phyloP scores from a whole-genome alignment of 176 grass and related monocot genomes.

The Carex parvula region DNA sequence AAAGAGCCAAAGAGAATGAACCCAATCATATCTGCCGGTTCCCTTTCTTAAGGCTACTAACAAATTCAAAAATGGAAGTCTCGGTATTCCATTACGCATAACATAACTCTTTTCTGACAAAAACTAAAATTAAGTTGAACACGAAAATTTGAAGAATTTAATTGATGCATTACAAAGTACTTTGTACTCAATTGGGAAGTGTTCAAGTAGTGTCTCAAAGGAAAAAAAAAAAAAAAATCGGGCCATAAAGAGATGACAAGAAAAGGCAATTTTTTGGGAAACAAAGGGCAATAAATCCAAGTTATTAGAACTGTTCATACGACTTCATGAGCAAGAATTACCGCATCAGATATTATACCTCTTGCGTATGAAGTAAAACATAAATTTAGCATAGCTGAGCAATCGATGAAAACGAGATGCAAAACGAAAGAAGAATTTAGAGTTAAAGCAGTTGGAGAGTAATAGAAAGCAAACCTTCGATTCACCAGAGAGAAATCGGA shows the following conservation, averaged over 20 bases:
- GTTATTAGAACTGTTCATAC: neutral
- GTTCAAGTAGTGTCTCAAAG: neutral
- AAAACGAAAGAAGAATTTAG: neutral
- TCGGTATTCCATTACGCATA: neutral
- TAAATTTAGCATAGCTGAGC: neutral
- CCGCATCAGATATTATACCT: neutral
- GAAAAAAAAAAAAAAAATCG: neutral
- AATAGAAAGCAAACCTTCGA: constrained; percentile 5
- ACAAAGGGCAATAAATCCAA: too few relatives aligned
- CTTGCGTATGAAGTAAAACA: neutral
- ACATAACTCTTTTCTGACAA: neutral
- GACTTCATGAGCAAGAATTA: neutral
- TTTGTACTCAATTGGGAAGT: neutral
- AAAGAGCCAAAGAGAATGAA: constrained; percentile 2
- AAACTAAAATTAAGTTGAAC: neutral
- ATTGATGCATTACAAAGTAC: neutral
- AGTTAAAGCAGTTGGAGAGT: neutral
- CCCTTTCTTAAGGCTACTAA: neutral
- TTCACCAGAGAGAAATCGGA: neutral
- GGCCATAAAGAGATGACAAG: too few relatives aligned
- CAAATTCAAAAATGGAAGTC: neutral
- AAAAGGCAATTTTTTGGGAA: neutral
- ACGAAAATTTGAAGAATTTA: neutral
- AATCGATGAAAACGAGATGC: neutral
- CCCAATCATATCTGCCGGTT: neutral